Percentiles rank a stretch among this genome's conserved stretches.
Conservation (phyloP, 495 filamentous ascomycete species). For the Xylaria sp. region DNA sequence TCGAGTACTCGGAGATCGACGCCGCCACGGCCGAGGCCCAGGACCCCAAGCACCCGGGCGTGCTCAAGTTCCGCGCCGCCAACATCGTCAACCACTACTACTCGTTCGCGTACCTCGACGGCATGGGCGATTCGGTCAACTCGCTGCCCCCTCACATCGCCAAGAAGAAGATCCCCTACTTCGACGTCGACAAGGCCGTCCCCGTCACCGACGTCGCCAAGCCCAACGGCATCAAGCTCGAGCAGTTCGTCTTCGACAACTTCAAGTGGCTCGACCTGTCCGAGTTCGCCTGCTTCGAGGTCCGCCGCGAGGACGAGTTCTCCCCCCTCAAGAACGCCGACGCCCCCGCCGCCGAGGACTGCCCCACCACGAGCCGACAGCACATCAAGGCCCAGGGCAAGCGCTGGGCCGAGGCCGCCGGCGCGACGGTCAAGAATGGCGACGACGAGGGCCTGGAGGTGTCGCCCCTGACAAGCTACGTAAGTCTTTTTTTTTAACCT, state of each 20-base stretch:
- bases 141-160: conserved; percentile 94
- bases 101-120: conserved; percentile 89
- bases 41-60: conserved; percentile 79
- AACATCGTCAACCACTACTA: conserved; percentile 99
- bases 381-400: conserved; percentile 91
- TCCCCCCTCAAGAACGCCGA: conserved; percentile 96
- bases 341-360: conserved; percentile 84
- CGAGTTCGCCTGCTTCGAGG: conserved; percentile 95
- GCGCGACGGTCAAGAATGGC: conserved; percentile 78
- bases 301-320: conserved; percentile 97
- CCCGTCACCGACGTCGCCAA: conserved; percentile 80
- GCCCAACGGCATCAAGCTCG: conserved; percentile 97
- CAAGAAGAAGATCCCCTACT: conserved; percentile 95
- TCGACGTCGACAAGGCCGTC: conserved; percentile 76
- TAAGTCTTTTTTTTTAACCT: conserved; percentile 70
- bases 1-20: conserved; percentile 99
- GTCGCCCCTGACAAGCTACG: conserved; percentile 93
- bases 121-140: conserved; percentile 84
- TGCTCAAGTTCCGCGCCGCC: conserved; percentile 94
- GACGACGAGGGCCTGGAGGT: conserved; percentile 82
- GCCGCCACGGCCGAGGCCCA: conserved; percentile 82
- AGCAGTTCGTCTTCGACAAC: conserved; percentile 99
- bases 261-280: conserved; percentile 88
- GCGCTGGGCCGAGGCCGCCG: conserved; percentile 81
- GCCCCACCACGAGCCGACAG: conserved; percentile 86